Percentiles rank a stretch among this genome's conserved stretches.
Conservation (phyloP, 345 rosid genomes). For the Citrus reticulata region DNA sequence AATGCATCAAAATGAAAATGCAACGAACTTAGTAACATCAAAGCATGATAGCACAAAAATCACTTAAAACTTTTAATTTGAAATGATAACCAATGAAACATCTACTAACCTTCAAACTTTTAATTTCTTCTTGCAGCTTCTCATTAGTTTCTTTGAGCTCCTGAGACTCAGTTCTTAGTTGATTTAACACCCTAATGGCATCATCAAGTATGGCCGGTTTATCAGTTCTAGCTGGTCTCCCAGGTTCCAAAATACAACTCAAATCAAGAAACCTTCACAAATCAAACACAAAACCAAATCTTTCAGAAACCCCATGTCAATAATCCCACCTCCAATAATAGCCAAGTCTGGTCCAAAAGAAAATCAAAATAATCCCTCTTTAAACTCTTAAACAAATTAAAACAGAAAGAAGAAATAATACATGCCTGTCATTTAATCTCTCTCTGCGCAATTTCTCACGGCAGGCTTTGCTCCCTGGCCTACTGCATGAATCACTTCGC, state of each 20-base stretch:
- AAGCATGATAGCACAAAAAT: neutral
- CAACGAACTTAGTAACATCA: neutral
- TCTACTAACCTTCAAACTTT: conserved; percentile 66
- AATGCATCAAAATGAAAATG: neutral
- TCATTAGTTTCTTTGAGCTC: conserved; percentile 78
- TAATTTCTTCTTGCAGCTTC: conserved; percentile 74
- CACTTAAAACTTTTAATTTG: neutral
- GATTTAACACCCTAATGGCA: conserved; percentile 75
- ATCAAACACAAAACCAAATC: neutral
- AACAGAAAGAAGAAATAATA: neutral
- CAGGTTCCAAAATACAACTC: conserved; percentile 79
- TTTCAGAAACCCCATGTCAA: neutral
- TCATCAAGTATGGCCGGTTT: conserved; percentile 84
- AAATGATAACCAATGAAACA: neutral
- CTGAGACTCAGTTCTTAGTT: conserved; percentile 67
- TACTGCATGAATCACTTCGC: conserved; percentile 28
- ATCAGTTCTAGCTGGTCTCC: conserved; percentile 73
- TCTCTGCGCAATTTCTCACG: conserved; percentile 92
- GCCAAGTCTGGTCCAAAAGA: neutral
- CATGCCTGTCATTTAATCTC: conserved; percentile 70
- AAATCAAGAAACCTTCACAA: conserved; percentile 70
- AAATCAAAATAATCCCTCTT: neutral
- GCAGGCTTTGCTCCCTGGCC: conserved; percentile 61
- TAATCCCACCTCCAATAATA: neutral
- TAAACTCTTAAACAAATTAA: neutral